These are phyloP conservation scores for Bipolaris victoriae DNA, from an alignment of 2,329 filamentous ascomycete species.

Conservation along the genomic window DNA sequence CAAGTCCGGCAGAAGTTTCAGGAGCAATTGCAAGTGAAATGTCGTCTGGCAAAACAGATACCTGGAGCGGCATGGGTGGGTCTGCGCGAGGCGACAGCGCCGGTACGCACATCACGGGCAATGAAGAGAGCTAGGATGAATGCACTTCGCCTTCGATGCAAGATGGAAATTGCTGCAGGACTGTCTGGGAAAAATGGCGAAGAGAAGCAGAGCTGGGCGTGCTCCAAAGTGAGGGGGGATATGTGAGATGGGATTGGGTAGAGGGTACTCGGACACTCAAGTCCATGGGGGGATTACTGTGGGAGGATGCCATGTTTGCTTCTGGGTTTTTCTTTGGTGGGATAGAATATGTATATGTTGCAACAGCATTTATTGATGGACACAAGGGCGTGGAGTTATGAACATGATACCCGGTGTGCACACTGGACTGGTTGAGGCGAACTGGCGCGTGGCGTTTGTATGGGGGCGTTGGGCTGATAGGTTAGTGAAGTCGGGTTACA, in stretches of 20 bases:
- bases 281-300: neutral
- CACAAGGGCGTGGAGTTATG: slow-evolving; percentile 15
- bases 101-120: slow-evolving; percentile 35
- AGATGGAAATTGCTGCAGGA: slow-evolving; percentile 29
- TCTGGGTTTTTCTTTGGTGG: slow-evolving; percentile 15
- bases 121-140: slow-evolving; percentile 40
- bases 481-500: slow-evolving; percentile 1
- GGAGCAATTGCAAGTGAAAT: slow-evolving; percentile 11
- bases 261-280: neutral
- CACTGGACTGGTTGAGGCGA: slow-evolving; percentile 7
- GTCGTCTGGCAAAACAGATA: slow-evolving; percentile 22
- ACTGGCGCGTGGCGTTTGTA: slow-evolving; percentile 12
- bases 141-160: slow-evolving; percentile 38
- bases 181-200: slow-evolving; percentile 17
- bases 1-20: slow-evolving; percentile 18
- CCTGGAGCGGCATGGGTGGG: slow-evolving; percentile 32
- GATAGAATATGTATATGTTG: slow-evolving; percentile 24
- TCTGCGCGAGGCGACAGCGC: slow-evolving; percentile 32
- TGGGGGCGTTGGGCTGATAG: slow-evolving; percentile 5
- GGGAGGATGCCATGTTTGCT: slow-evolving; percentile 1
- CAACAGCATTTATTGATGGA: slow-evolving; percentile 8
- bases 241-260: slow-evolving; percentile 1
- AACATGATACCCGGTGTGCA: slow-evolving; percentile 17
- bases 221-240: slow-evolving; percentile 19
- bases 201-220: slow-evolving; percentile 32